Base-by-base conservation (phyloP, 257 asterid species). In the Solanum medicagineum region DNA sequence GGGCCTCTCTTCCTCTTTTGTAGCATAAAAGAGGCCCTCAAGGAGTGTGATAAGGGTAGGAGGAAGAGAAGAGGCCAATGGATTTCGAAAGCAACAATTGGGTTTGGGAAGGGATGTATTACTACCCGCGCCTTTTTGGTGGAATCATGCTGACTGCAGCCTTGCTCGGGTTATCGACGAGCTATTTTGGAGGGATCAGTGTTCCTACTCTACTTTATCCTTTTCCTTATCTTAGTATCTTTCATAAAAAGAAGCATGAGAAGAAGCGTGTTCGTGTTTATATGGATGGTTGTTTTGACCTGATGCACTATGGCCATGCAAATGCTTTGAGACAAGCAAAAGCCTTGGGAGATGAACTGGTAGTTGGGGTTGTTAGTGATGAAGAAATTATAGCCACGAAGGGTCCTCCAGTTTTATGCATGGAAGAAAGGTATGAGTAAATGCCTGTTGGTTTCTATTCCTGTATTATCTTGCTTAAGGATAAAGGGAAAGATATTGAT, bases 231-330 rank as follows among this genome's bases (percentile, higher is more conserved):
- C 86, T 91, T 89, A 89, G 93, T 57, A 87, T 88, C 82, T 94
- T 94, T 63, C 94, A 95, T 71, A 92, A 93, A 91, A 94, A 91
- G 88, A 93, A 89, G 80, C 81, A 87, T 47, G 85, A 87, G 24
- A 94, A 92, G 90, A 93, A 91, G 89, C 90, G 90, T 14, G 87
- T 94, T 54, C 99, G 97, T 87, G 99, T 96, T 65, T 96, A 94
- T 86, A 95, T 96, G 97, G 99, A 96, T 90, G 99, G 98, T 53
- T 96, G 99, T 85, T 96, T 95, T 84, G 99, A 96, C 88, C 92
- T 96, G 40, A 96, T 96, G 99, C 99, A 96, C 88, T 95, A 96
- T 84, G 98, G 99, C 85, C 99, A 96, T 85, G 99, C 99, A 47
- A 95, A 95, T 85, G 98, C 98, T n/a, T 84, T 96, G 91, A 92